Conservation (phyloP, 257 asterid species). For the Phtheirospermum japonicum region DNA sequence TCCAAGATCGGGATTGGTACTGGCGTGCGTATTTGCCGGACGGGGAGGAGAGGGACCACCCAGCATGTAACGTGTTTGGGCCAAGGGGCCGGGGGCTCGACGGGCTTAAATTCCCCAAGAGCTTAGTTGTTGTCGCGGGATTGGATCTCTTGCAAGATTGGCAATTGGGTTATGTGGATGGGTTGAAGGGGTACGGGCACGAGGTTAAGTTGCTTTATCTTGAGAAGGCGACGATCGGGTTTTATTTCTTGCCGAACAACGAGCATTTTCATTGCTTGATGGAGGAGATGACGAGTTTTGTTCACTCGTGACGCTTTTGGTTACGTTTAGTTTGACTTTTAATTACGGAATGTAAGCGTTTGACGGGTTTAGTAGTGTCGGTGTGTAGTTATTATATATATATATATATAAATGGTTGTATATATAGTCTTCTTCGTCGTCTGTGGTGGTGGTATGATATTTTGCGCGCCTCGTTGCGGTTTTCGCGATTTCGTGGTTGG, state of each 20-base stretch:
- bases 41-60: conserved; percentile 81
- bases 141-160: conserved; percentile 80
- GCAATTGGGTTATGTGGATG: conserved; percentile 70
- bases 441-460: conserved; percentile 30
- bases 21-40: conserved; percentile 83
- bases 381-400: conserved; percentile 39
- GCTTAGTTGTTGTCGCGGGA: conserved; percentile 79
- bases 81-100: conserved; percentile 47
- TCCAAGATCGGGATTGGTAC: conserved; percentile 84
- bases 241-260: conserved; percentile 84
- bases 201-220: conserved; percentile 58
- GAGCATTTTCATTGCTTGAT: conserved; percentile 62
- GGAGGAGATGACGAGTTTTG: conserved; percentile 55
- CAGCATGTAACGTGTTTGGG: conserved; percentile 79
- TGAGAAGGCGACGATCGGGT: conserved; percentile 76
- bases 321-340: background rate
- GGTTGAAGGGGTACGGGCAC: conserved; percentile 46
- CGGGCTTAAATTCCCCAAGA: conserved; percentile 51
- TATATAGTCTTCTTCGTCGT: conserved; percentile 28
- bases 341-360: conserved; percentile 23
- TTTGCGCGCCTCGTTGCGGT: too few relatives aligned
- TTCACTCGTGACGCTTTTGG: conserved; percentile 35
- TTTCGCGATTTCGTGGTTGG: too few relatives aligned
- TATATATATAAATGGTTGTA: conserved; percentile 31
- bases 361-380: conserved; percentile 25